Evolutionary conservation across 2,329 filamentous ascomycete genomes (phyloP), one percentile per base, ranked within the genome.

Genomic region (Trichophyton benhamiae): DNA sequence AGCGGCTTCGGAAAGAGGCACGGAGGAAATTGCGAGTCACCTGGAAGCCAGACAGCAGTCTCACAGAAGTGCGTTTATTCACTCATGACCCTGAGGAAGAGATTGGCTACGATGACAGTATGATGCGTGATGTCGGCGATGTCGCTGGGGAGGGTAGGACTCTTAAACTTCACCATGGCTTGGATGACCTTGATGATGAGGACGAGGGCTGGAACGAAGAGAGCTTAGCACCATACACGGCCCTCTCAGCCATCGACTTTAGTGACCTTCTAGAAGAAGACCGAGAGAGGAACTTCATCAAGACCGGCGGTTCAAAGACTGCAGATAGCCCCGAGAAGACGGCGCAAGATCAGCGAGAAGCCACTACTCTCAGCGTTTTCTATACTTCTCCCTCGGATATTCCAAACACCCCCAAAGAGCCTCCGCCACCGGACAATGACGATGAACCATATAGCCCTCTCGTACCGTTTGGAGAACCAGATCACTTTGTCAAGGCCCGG

Each of bases 21-120:
- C 78, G 84, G 41, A 79, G 83, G 44, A 83, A 82, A 65, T 70
- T 86, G 36, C 81, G 82, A 20, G 84, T 87, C 3, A 78, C 75
- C 6, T 87, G 83, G 78, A 84, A 82, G 63, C 77, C 80, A 0
- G 82, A 83, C 64, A 76, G 79, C 17, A 74, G 77, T 30, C 75
- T 87, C 11, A 81, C 81, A 2, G 76, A 82, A 65, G 76, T 84
- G 60, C 78, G 80, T 53, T 77, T 82, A 58, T 86, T 86, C 69
- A 81, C 79, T 27, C 83, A 85, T 68, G 82, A 85, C 65, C 83
- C 82, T 0, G 82, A 84, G 8, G 84, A 86, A 69, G 83, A 86
- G 65, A 71, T 82, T 61, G 80, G 79, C 15, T 82, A 83, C 55
- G 79, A 81, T 49, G 80, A 82, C 62, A 83, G 80, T 66, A 78